Base-by-base conservation (phyloP, 2,329 filamentous ascomycete genomes). In the Aphanoascus verrucosus region DNA sequence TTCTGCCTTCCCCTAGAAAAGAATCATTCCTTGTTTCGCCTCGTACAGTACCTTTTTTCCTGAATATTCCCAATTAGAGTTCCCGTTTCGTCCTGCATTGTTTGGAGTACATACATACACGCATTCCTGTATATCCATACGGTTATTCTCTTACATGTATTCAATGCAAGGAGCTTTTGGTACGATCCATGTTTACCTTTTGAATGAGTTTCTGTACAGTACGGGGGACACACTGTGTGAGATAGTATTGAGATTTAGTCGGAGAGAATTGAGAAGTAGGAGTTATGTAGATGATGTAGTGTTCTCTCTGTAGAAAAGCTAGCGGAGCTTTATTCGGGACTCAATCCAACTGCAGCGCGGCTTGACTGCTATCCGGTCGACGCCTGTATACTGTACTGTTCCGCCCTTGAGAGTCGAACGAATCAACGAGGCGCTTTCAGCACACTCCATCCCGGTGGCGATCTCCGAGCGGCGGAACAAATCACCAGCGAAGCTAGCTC, bases 51-150 rank as follows among this genome's bases (percentile, higher is more conserved):
- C 7, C 12, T 3, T 23, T 6, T 37, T 28, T 12, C 11, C 44
- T 9, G 32, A 49, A 49, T 38, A 40, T 38, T 23, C 43, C 46
- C 35, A 40, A 28, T 28, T 49, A 49, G 46, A 49, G 28, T 49
- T 41, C 15, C 31, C 20, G 12, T 31, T 49, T 31, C 15, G 17
- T 34, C 12, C 20, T 40, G 46, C 35, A 40, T 49, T 4, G 7
- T 38, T 20, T 6, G 31, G 19, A 37, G 32, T 37, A 38, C 17
- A 12, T 28, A 41, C 38, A 41, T 41, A n/a, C 37, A 35, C 12
- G n/a, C 35, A 37, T 37, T 37, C 9, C 11, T 37, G n/a, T n/a
- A 37, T 37, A 37, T 37, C 35, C 12, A 9, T 37, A 12, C n/a
- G 35, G n/a, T 12, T n/a, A 37, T 37, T 12, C 35, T 12, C 35